Evolutionary conservation across 2,329 filamentous ascomycete species (phyloP).

Genomic region (Epichloe coenophiala): DNA sequence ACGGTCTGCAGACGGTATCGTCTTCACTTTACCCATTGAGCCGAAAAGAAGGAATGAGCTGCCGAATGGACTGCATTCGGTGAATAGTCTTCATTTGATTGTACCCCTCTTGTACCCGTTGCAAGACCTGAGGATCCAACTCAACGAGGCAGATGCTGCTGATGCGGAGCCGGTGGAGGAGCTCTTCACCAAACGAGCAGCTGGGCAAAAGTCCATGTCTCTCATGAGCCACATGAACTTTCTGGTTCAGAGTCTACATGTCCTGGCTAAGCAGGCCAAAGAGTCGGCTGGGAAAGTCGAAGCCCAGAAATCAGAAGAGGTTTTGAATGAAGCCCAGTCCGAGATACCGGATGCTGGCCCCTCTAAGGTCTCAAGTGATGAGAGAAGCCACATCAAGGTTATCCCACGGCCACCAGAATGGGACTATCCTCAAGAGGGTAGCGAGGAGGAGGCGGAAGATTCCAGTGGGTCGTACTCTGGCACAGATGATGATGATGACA

Average conservation of each 20-base stretch:
- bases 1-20: constrained; percentile 54
- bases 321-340: background rate
- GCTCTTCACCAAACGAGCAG: constrained; percentile 47
- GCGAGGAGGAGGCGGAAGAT: constrained; percentile 25
- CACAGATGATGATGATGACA: constrained; percentile 26
- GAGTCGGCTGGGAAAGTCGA: constrained; percentile 9
- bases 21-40: constrained; percentile 58
- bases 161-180: constrained; percentile 52
- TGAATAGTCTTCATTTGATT: constrained; percentile 53
- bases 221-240: constrained; percentile 66
- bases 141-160: constrained; percentile 47
- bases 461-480: constrained; percentile 20
- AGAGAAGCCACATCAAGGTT: constrained; percentile 52
- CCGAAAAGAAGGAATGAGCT: constrained; percentile 47
- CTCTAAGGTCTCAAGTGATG: constrained; percentile 19
- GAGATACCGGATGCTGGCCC: constrained; percentile 5
- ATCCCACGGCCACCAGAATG: constrained; percentile 72
- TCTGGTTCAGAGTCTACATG: constrained; percentile 56
- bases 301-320: constrained; percentile 5
- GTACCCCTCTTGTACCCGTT: constrained; percentile 62
- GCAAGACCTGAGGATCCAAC: constrained; percentile 49
- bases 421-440: constrained; percentile 31
- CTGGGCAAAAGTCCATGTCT: constrained; percentile 43
- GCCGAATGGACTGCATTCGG: constrained; percentile 42
- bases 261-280: constrained; percentile 44